These are phyloP conservation scores for Daldinia vernicosa DNA, from an alignment of 495 filamentous ascomycete species.

Conservation along the genomic window DNA sequence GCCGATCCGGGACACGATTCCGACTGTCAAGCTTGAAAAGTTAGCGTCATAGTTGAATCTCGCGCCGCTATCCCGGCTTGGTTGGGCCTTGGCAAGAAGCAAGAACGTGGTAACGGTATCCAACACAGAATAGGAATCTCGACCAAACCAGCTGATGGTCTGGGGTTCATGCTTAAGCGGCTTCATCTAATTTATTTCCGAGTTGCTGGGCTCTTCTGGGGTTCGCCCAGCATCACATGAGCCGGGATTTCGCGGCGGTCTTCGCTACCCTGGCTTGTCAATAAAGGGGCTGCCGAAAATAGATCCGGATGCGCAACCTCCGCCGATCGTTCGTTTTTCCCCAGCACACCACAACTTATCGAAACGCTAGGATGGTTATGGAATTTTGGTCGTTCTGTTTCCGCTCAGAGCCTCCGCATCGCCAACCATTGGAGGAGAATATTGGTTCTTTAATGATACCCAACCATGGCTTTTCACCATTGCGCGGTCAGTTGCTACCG, in stretches of 20 bases:
- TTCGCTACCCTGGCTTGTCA: constrained; percentile 2
- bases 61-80: constrained; percentile 29
- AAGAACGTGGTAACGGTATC: constrained; percentile 1
- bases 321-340: constrained; percentile 29
- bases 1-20: constrained; percentile 24
- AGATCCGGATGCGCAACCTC: constrained; percentile 41
- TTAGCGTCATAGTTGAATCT: not conserved
- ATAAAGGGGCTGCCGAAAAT: constrained; percentile 29
- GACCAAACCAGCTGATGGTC: not conserved
- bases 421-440: constrained; percentile 22
- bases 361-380: constrained; percentile 33
- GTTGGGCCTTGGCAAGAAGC: constrained; percentile 10
- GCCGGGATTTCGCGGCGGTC: not conserved
- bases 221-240: constrained; percentile 3
- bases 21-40: constrained; percentile 2
- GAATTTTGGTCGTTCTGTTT: constrained; percentile 20
- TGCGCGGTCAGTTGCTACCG: not conserved
- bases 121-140: not conserved
- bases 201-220: constrained; percentile 12
- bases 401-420: constrained; percentile 11
- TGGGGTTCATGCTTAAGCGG: constrained; percentile 6
- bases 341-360: constrained; percentile 27
- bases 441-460: not conserved
- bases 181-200: constrained; percentile 30
- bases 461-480: not conserved